Base-by-base conservation (phyloP, 139 green algal genomes). In the Deuterostichococcus epilithicus region DNA sequence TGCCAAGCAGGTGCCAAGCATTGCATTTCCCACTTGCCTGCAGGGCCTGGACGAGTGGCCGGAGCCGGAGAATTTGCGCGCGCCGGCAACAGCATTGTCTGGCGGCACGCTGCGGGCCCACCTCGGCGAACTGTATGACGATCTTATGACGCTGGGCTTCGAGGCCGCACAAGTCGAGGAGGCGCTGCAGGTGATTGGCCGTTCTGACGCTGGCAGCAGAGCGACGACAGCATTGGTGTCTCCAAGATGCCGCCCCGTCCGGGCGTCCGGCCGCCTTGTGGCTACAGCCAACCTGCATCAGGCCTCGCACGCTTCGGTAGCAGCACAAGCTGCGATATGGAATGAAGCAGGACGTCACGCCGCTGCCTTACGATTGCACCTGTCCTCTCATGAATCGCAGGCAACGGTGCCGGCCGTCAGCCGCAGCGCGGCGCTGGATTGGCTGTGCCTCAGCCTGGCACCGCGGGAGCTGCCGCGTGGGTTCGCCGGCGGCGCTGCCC, bases 401-500 rank as follows among this genome's bases (percentile, higher is more conserved):
- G 23, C 66, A 25, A 63, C 73, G 0, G 69, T 45, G 25, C 39
- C 36, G 20, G 38, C 67, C 1, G 59, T 82, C 35, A 81, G 38
- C 32, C 25, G 74, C 44, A 72, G 78, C 26, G 70, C 77, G 0
- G 83, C 80, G 0, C 78, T 96, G 37, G 91, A 97, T 73, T 97
- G 92, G 92, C 87, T 97, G 13, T 93, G 91, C 79, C 72, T 95
- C 1, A 73, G 94, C 75, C 70, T 94, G n/a, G 80, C 86, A 2
- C 60, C 85, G 1, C 60, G 52, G 1, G 77, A 93, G 60, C 82
- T 97, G 75, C 92, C 91, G 22, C 39, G 69, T 20, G 70, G 84
- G 5, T 92, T 92, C 69, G 73, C 39, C 36, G 30, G 5, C 69
- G 36, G 39, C 32, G 26, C 42, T 33, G 42, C 6, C 8, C 47